phyloP scores from a whole-genome alignment of 2,329 filamentous ascomycete genomes.

The Ustilaginoidea virens region DNA sequence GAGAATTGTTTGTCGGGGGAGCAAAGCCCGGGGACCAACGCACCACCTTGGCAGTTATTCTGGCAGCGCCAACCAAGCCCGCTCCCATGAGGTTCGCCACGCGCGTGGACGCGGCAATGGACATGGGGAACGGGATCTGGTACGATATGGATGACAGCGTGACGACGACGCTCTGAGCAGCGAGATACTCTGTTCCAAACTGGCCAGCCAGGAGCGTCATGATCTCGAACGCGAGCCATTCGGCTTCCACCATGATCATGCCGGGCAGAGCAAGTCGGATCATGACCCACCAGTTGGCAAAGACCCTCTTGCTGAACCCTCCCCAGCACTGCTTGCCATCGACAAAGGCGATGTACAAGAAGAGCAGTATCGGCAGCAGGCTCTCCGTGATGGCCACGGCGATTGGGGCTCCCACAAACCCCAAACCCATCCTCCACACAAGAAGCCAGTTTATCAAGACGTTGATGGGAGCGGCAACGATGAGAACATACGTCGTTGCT shows the following conservation, averaged over 20 bases:
- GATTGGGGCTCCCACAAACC: slow-evolving; percentile 68
- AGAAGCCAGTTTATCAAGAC: slow-evolving; percentile 64
- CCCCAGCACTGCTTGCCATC: slow-evolving; percentile 71
- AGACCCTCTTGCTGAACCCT: slow-evolving; percentile 55
- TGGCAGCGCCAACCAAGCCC: slow-evolving; percentile 64
- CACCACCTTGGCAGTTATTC: slow-evolving; percentile 63
- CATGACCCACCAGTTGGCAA: slow-evolving; percentile 68
- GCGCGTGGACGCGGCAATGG: slow-evolving; percentile 75
- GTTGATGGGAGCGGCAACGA: slow-evolving; percentile 64
- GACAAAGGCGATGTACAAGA: slow-evolving; percentile 62
- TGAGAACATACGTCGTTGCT: slow-evolving; percentile 61
- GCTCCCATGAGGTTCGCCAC: slow-evolving; percentile 89
- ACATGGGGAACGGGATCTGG: slow-evolving; percentile 83
- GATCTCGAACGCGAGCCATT: slow-evolving; percentile 87
- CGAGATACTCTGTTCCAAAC: slow-evolving; percentile 64
- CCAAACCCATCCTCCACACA: slow-evolving; percentile 54
- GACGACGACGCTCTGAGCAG: slow-evolving; percentile 74
- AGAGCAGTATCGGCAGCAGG: slow-evolving; percentile 60
- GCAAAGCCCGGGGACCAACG: slow-evolving; percentile 12
- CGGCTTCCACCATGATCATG: slow-evolving; percentile 85
- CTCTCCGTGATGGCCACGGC: slow-evolving; percentile 67
- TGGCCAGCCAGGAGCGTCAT: slow-evolving; percentile 70
- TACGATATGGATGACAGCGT: slow-evolving; percentile 70
- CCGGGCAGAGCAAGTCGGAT: slow-evolving; percentile 76
- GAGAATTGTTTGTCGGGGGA: too few species aligned